Base-by-base conservation (phyloP, 2,329 filamentous ascomycete species). In the Trichocomaceae sp. region DNA sequence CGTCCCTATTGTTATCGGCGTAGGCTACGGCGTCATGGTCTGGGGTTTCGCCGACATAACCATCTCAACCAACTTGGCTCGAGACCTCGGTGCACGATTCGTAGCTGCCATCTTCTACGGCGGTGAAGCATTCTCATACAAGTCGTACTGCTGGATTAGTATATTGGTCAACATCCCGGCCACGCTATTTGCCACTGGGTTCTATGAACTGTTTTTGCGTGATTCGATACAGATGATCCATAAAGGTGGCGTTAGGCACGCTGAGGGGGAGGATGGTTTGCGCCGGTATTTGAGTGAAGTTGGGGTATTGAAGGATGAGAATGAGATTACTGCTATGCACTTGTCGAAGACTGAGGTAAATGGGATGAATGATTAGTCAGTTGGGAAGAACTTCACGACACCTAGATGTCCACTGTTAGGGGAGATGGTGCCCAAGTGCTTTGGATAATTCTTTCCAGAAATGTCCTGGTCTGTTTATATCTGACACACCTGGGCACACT, bases 41-140 rank as follows among this genome's bases (percentile, higher is more conserved):
- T 83, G 80, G 79, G 79, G 77, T 2, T 83, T 83, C 59, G 80
- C 78, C 9, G 71, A n/a, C n/a, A 72, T 79, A 47, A 80, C 77
- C 12, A 77, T 83, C 60, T 75, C 71, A 39, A 82, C 80, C 13
- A 84, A 84, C 65, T 63, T 81, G 31, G 81, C 81, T 10, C 70
- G 80, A 61, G 81, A 84, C 62, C 69, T 83, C 13, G 81, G 81
- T n/a, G 77, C 79, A 1, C 75, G 81, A 17, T 76, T 83, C 23
- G 80, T 83, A 1, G 80, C 78, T 5, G 78, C 79, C 15, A 82
- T 83, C 57, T 82, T 83, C n/a, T 81, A 73, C 59, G 78, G 79
- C 48, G 62, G 70, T 10, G 77, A 79, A 57, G 76, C 75, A 3
- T 81, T 81, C 61, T 66, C 66, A 9, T 73, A 71, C 65, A 61